Percentiles rank a stretch among this genome's conserved stretches.
phyloP scores from a whole-genome alignment of 2,329 filamentous ascomycete genomes.

The Westerdykella sp. region DNA sequence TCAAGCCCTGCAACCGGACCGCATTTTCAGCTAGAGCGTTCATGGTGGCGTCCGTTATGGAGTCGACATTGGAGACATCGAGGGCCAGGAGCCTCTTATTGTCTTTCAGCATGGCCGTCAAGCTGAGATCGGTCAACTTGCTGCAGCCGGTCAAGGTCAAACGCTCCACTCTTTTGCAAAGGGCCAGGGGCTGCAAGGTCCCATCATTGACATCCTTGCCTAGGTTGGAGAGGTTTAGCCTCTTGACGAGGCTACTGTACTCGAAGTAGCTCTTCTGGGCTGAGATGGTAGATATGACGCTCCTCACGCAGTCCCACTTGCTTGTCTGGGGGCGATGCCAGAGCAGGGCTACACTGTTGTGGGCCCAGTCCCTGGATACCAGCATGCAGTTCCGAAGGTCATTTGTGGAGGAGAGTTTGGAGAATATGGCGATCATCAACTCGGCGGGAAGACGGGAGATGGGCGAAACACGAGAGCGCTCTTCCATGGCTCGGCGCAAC shows the following conservation, averaged over 20 bases:
- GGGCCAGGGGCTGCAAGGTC: conserved; percentile 71
- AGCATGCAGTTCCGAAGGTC: conserved; percentile 87
- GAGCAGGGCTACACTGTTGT: conserved; percentile 84
- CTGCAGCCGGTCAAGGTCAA: conserved; percentile 88
- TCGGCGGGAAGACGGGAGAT: conserved; percentile 85
- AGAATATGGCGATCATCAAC: conserved; percentile 87
- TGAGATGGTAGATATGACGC: conserved; percentile 72
- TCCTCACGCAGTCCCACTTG: conserved; percentile 73
- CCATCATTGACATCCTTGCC: conserved; percentile 77
- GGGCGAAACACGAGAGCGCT: conserved; percentile 65
- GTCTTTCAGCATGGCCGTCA: conserved; percentile 71
- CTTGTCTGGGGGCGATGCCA: conserved; percentile 94
- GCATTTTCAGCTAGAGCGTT: conserved; percentile 74
- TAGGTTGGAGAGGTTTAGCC: conserved; percentile 80
- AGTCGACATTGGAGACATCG: conserved; percentile 75
- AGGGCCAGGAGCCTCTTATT: conserved; percentile 79
- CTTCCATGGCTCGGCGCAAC: conserved; percentile 49
- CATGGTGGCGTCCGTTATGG: conserved; percentile 78
- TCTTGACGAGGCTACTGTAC: conserved; percentile 85
- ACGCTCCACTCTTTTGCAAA: conserved; percentile 87
- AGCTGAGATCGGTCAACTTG: conserved; percentile 74
- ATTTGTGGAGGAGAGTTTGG: conserved; percentile 66
- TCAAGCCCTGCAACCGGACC: conserved; percentile 79
- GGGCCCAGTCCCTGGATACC: conserved; percentile 89
- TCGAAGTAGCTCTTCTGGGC: conserved; percentile 72